Conservation (phyloP, 345 rosid species). For the Sonneratia alba region DNA sequence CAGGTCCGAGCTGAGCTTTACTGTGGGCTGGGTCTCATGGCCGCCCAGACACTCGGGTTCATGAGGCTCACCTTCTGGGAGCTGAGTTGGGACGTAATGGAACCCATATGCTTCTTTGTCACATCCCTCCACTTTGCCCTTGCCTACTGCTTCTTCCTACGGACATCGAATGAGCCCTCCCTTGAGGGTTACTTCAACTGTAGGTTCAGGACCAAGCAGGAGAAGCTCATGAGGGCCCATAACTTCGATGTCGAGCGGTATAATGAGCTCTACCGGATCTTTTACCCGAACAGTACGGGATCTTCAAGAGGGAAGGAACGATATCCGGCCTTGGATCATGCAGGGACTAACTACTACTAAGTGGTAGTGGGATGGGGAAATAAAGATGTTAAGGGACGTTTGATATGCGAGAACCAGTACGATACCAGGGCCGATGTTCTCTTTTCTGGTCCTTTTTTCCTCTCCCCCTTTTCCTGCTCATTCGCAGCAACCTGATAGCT, state of each 20-base stretch:
- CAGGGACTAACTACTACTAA: too few species aligned
- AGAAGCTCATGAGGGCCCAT: conserved; percentile 38
- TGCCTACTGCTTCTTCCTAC: conserved; percentile 58
- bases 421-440: too few species aligned
- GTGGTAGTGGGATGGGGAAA: too few species aligned
- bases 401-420: too few species aligned
- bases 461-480: too few species aligned
- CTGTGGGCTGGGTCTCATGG: conserved; percentile 49
- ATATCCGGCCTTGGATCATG: too few species aligned
- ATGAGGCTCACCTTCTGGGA: conserved; percentile 97
- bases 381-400: too few species aligned
- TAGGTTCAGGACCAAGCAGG: conserved; percentile 51
- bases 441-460: too few species aligned
- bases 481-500: too few species aligned
- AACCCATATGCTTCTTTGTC: conserved; percentile 84
- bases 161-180: conserved; percentile 69
- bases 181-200: conserved; percentile 61
- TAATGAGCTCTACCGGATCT: conserved; percentile 25
- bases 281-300: not conserved
- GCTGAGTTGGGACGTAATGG: conserved; percentile 93
- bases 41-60: conserved; percentile 53
- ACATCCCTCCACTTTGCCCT: conserved; percentile 48
- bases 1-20: conserved; percentile 57
- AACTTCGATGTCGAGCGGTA: conserved; percentile 41
- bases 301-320: too few species aligned